Evolutionary conservation across 139 green algal species (phyloP).

Genomic region (Chlorella sp.): DNA sequence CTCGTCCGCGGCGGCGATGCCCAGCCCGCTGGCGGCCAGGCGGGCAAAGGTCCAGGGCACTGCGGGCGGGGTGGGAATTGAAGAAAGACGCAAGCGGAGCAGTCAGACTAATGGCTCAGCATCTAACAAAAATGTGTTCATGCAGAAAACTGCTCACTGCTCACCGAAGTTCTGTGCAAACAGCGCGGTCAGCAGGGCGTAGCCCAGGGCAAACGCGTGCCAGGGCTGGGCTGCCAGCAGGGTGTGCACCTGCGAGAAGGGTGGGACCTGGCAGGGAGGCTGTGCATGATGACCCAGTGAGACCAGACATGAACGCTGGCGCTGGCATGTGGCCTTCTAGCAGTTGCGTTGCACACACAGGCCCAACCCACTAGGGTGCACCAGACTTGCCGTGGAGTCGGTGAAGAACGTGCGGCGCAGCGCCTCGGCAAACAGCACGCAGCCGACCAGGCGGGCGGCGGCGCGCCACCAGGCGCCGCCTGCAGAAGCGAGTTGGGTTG

Average conservation of each 20-base stretch:
- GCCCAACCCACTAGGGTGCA: no score
- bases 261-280: no score
- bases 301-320: no score
- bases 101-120: neutral
- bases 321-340: no score
- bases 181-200: constrained; percentile 14
- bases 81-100: neutral
- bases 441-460: neutral
- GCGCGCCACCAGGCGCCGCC: neutral
- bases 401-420: neutral
- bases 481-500: neutral
- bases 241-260: neutral
- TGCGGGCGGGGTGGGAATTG: neutral
- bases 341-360: no score
- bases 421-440: neutral
- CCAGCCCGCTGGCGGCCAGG: neutral
- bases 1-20: constrained; percentile 12
- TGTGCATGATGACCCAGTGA: no score
- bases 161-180: constrained; percentile 23
- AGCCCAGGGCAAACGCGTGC: neutral
- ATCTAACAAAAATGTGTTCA: no score
- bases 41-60: constrained; percentile 26
- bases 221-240: constrained; percentile 5
- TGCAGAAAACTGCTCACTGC: neutral
- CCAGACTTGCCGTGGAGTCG: neutral